phyloP scores from a whole-genome alignment of 257 asterid genomes.

The Nicotiana tabacum region DNA sequence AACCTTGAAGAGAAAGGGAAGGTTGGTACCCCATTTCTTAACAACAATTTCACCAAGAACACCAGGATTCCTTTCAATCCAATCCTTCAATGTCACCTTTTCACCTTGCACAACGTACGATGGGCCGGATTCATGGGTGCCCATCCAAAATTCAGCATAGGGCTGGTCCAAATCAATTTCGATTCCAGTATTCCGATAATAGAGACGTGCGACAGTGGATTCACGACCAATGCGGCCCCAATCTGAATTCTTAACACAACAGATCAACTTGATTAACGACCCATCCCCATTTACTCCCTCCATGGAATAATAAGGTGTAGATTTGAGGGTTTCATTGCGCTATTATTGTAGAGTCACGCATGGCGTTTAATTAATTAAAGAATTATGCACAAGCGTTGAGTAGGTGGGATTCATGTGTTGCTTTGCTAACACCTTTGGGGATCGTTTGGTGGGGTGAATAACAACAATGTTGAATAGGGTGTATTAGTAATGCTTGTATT shows the following conservation, averaged over 20 bases:
- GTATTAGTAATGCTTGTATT: no score
- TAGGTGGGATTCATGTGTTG: not conserved
- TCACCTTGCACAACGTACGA: constrained; percentile 24
- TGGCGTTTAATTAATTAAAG: not conserved
- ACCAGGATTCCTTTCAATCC: constrained; percentile 65
- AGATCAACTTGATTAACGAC: constrained; percentile 31
- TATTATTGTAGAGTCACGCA: not conserved
- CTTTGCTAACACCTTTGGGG: not conserved
- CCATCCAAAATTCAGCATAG: constrained; percentile 92
- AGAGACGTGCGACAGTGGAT: constrained; percentile 57
- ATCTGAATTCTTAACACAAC: constrained; percentile 64
- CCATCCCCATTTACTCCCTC: not conserved
- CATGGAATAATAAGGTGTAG: not conserved
- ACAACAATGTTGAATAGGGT: no score
- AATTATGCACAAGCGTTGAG: not conserved
- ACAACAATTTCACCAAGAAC: constrained; percentile 70
- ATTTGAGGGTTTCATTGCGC: not conserved
- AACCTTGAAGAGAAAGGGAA: constrained; percentile 93
- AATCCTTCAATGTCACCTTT: constrained; percentile 58
- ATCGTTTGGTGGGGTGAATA: not conserved
- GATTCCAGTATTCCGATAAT: constrained; percentile 40
- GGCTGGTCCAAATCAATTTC: constrained; percentile 37
- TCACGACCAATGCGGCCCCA: constrained; percentile 64
- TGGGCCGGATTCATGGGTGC: constrained; percentile 83
- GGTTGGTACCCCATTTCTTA: constrained; percentile 62